phyloP scores from a whole-genome alignment of 306 rosid genomes.

The Dicorynia guianensis region DNA sequence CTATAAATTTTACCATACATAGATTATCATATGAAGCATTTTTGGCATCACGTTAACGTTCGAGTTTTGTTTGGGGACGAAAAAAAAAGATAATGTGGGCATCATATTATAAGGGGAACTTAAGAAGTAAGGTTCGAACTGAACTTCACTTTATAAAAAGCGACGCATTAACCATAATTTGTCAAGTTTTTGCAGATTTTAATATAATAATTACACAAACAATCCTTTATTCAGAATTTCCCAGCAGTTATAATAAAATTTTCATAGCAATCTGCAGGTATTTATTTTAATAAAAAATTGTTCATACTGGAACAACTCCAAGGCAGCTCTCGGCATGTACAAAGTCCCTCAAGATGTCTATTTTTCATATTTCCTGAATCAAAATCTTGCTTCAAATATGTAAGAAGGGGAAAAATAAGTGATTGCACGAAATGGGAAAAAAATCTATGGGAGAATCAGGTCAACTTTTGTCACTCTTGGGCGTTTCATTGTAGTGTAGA shows the following conservation, averaged over 20 bases:
- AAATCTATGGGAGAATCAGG: background rate
- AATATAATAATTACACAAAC: no score
- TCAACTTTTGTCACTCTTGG: slow-evolving; percentile 14
- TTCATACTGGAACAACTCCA: slow-evolving; percentile 44
- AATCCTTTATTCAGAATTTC: no score
- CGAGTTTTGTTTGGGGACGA: background rate
- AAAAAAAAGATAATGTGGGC: background rate
- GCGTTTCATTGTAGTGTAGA: slow-evolving; percentile 44
- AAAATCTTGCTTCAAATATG: slow-evolving; percentile 8
- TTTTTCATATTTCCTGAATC: background rate
- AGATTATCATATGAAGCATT: background rate
- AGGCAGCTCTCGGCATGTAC: slow-evolving; percentile 46
- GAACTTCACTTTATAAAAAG: no score
- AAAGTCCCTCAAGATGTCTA: slow-evolving; percentile 43
- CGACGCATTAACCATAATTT: no score
- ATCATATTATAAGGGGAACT: no score
- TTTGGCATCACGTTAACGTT: background rate
- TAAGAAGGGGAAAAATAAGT: background rate
- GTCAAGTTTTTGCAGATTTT: no score
- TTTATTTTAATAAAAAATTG: slow-evolving; percentile 42
- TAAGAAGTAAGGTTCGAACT: no score
- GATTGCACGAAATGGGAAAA: slow-evolving; percentile 18
- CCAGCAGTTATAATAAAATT: no score
- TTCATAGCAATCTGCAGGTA: no score
- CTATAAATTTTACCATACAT: background rate